Evolutionary conservation across 306 rosid species (phyloP).

Genomic region (Ceratonia siliqua): DNA sequence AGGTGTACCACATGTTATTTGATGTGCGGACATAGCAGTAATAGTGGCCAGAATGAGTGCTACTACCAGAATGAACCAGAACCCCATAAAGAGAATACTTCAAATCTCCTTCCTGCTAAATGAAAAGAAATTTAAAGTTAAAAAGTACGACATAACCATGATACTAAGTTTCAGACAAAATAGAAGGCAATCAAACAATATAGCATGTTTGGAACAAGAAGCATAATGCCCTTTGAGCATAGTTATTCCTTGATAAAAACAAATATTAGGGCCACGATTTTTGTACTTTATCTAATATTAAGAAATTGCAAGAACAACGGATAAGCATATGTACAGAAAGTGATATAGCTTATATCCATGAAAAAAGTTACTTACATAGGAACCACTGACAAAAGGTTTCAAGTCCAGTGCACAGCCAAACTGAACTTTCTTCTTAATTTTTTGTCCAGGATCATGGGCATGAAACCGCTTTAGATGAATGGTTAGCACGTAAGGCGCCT

Average conservation of each 20-base stretch:
- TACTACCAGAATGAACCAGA: slow-evolving; percentile 82
- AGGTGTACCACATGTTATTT: slow-evolving; percentile 87
- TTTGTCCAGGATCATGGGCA: slow-evolving; percentile 70
- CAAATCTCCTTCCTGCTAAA: slow-evolving; percentile 69
- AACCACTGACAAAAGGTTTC: slow-evolving; percentile 84
- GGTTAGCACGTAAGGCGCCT: slow-evolving; percentile 89
- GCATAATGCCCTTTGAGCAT: not conserved
- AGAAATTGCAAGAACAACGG: not conserved
- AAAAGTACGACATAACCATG: slow-evolving; percentile 1
- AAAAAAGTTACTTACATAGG: slow-evolving; percentile 54
- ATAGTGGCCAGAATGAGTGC: slow-evolving; percentile 92
- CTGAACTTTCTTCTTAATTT: slow-evolving; percentile 80
- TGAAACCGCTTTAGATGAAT: slow-evolving; percentile 89
- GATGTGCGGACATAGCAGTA: slow-evolving; percentile 93
- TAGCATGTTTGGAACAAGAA: not conserved
- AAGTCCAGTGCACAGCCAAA: slow-evolving; percentile 73
- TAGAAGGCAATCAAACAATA: not conserved
- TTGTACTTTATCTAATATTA: not conserved
- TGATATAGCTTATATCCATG: not conserved
- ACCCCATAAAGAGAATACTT: slow-evolving; percentile 96
- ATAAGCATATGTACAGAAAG: not conserved
- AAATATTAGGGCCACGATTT: not conserved
- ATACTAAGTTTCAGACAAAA: slow-evolving; percentile 9
- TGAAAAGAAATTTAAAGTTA: slow-evolving; percentile 16
- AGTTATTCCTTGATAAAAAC: not conserved